phyloP scores from a whole-genome alignment of 2,329 filamentous ascomycete species.

The Teratosphaeria gauchensis region DNA sequence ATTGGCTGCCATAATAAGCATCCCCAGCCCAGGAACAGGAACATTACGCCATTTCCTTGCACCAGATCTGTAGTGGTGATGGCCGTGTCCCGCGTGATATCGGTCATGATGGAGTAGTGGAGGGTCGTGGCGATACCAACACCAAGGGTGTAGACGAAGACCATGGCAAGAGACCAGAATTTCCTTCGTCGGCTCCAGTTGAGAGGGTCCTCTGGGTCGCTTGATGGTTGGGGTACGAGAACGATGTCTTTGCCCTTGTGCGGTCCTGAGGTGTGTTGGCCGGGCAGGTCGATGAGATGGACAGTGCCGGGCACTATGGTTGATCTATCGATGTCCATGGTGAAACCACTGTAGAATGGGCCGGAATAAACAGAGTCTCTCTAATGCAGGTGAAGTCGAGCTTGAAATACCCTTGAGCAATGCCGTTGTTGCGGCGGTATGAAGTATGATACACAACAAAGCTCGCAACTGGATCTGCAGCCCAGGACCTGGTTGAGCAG shows the following conservation, averaged over 20 bases:
- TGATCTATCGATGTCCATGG: background rate
- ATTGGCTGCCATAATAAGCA: slow-evolving; percentile 44
- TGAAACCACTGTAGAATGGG: background rate
- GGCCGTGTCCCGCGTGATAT: slow-evolving; percentile 33
- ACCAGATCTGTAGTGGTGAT: background rate
- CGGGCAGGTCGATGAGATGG: slow-evolving; percentile 34
- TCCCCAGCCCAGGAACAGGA: slow-evolving; percentile 26
- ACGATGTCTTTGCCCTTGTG: slow-evolving; percentile 27
- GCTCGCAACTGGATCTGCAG: background rate
- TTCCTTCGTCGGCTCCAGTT: slow-evolving; percentile 29
- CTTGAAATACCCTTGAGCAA: background rate
- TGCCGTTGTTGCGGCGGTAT: background rate
- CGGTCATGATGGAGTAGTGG: slow-evolving; percentile 33
- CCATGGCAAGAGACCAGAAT: slow-evolving; percentile 35
- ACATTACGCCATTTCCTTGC: background rate
- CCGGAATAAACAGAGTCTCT: background rate
- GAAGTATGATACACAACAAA: background rate
- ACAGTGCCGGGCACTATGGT: slow-evolving; percentile 31
- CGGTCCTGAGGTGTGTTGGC: slow-evolving; percentile 29
- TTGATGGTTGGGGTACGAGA: slow-evolving; percentile 31
- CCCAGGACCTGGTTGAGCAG: background rate
- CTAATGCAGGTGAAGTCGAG: background rate
- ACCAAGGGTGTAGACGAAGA: slow-evolving; percentile 39
- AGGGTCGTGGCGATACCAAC: slow-evolving; percentile 13
- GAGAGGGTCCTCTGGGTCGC: slow-evolving; percentile 26